These are phyloP conservation scores for Emergomyces africanus DNA, from an alignment of 2,329 filamentous ascomycete species.

Conservation along the genomic window DNA sequence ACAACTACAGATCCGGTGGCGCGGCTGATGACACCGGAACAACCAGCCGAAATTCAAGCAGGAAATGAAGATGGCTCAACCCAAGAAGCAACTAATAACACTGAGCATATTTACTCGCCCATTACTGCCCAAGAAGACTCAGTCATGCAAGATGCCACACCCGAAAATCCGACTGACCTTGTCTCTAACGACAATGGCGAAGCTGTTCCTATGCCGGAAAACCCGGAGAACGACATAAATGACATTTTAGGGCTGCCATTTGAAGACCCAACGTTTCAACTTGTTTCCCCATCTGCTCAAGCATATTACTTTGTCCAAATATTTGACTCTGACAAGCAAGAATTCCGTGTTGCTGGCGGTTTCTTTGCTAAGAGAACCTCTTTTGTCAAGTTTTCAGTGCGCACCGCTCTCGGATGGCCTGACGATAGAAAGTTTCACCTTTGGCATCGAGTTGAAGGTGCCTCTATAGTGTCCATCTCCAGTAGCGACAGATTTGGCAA, in stretches of 20 bases:
- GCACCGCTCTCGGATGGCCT: constrained; percentile 26
- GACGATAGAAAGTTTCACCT: constrained; percentile 29
- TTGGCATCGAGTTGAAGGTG: constrained; percentile 31
- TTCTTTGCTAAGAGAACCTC: constrained; percentile 30
- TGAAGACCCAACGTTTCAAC: neutral
- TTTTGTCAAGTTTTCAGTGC: constrained; percentile 28
- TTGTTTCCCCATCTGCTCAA: constrained; percentile 13
- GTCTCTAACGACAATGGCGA: neutral
- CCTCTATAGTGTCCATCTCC: constrained; percentile 21
- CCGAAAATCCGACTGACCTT: constrained; percentile 5
- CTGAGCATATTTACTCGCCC: neutral
- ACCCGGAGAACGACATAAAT: neutral
- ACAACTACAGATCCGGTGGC: neutral
- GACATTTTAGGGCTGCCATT: neutral
- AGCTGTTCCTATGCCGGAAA: neutral
- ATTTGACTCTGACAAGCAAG: constrained; percentile 39
- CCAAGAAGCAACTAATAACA: neutral
- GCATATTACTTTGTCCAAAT: constrained; percentile 39
- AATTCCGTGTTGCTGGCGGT: constrained; percentile 26
- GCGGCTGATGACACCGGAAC: neutral
- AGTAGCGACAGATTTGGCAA: constrained; percentile 24
- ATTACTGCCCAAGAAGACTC: constrained; percentile 2
- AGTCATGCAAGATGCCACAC: constrained; percentile 8
- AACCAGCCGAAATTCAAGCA: neutral
- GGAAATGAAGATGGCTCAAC: neutral